These are phyloP conservation scores for Flaveria bidentis DNA, from an alignment of 129 eudicot genomes.

Conservation along the genomic window DNA sequence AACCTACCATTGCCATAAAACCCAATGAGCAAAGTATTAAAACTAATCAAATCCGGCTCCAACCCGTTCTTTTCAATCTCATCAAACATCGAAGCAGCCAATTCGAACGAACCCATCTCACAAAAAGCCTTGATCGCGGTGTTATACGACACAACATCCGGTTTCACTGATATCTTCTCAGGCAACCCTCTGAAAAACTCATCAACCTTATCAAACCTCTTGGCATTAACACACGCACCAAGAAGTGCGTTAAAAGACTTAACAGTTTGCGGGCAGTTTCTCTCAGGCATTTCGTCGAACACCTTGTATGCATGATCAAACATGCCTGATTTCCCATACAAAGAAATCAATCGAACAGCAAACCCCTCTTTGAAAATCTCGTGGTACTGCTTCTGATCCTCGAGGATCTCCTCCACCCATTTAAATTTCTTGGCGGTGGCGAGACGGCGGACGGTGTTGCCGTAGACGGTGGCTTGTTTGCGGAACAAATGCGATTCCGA, in stretches of 20 bases:
- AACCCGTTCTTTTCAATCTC: slow-evolving; percentile 46
- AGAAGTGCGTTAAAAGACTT: slow-evolving; percentile 58
- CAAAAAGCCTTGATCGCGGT: slow-evolving; percentile 48
- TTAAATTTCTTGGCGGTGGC: slow-evolving; percentile 41
- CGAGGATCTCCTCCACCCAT: slow-evolving; percentile 50
- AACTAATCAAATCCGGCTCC: slow-evolving; percentile 44
- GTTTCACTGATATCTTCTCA: slow-evolving; percentile 30
- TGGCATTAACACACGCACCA: slow-evolving; percentile 46
- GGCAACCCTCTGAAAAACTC: slow-evolving; percentile 46
- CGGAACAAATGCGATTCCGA: slow-evolving; percentile 43
- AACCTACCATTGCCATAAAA: slow-evolving; percentile 35
- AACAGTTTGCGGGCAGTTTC: slow-evolving; percentile 44
- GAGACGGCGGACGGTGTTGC: slow-evolving; percentile 49
- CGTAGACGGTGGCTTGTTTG: slow-evolving; percentile 27
- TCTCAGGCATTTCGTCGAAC: slow-evolving; percentile 70
- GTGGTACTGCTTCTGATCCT: slow-evolving; percentile 49
- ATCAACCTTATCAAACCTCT: slow-evolving; percentile 36
- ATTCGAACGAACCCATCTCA: slow-evolving; percentile 45
- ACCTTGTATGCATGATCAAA: slow-evolving; percentile 54
- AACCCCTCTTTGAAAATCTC: slow-evolving; percentile 50
- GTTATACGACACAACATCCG: slow-evolving; percentile 51
- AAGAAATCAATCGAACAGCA: slow-evolving; percentile 39
- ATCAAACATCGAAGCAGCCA: slow-evolving; percentile 30
- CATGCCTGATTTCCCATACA: slow-evolving; percentile 58
- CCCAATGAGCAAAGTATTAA: slow-evolving; percentile 47